phyloP scores from a whole-genome alignment of 495 filamentous ascomycete species.

The Penicillium nucicola region DNA sequence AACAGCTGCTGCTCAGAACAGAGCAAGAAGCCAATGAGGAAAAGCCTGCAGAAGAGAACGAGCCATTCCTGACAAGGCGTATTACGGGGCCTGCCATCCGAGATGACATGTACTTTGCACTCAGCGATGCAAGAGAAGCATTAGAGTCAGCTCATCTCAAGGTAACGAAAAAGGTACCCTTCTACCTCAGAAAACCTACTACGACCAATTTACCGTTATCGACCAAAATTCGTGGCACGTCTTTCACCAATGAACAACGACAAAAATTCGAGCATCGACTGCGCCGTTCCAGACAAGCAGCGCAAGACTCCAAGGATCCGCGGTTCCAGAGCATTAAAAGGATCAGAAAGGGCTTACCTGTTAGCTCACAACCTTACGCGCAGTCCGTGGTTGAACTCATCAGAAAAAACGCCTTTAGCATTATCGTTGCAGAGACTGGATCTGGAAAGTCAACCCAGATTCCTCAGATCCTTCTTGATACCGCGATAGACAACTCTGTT shows the following conservation, averaged over 20 bases:
- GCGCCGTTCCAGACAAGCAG: too few species aligned
- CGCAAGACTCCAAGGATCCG: too few species aligned
- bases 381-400: slow-evolving; percentile 46
- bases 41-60: background rate
- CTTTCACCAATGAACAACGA: too few species aligned
- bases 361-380: slow-evolving; percentile 25
- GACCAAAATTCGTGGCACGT: too few species aligned
- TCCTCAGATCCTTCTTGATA: slow-evolving; percentile 56
- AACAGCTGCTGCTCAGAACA: too few species aligned
- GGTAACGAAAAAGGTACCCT: too few species aligned
- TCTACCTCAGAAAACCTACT: too few species aligned
- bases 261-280: background rate
- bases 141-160: background rate
- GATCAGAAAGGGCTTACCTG: slow-evolving; percentile 32
- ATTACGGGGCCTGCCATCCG: background rate
- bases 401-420: slow-evolving; percentile 45
- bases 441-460: slow-evolving; percentile 62
- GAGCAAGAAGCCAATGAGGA: background rate
- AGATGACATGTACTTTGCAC: background rate
- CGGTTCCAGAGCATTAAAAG: too few species aligned
- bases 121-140: slow-evolving; percentile 18
- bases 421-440: slow-evolving; percentile 56
- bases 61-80: background rate
- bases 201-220: too few species aligned
- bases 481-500: slow-evolving; percentile 33